Base-by-base conservation (phyloP, 495 filamentous ascomycete species). In the Lepraria neglecta region DNA sequence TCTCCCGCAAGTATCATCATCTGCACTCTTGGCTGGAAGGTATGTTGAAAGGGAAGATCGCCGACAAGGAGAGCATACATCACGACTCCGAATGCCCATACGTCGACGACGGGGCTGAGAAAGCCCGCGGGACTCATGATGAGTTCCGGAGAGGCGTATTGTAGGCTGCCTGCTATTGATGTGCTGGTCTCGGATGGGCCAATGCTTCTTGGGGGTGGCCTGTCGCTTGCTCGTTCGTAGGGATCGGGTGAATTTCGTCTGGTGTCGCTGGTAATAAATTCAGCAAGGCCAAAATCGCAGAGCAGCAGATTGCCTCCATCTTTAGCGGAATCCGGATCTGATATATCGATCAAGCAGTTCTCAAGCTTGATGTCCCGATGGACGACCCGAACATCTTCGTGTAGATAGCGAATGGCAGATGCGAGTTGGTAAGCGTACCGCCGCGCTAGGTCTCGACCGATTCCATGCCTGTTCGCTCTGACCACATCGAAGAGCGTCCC, bases 301-400 rank as follows among this genome's bases (percentile, higher is more conserved):
- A 90, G 77, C 1, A 86, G 78, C 11, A 90, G 69, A 30, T 81
- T 81, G 3, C 84, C 85, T 17, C 78, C 80, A 62, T 84, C 80
- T 1, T 69, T 61, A 1, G 67, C 63, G 6, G 77, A 73, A 47
- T 77, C 68, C 0, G 82, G 79, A 15, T 62, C 69, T n/a, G 75
- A 72, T 64, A 76, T 73, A 64, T 90, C 86, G 28, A 90, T 67
- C 11, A 90, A 78, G 64, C 87, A 90, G 64, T 90, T 90, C 69
- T 90, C 87, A 7, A 90, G 78, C 72, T 90, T 90, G 67, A 90
- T 82, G 67, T 90, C 87, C 35, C 87, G 76, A 67, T 90, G 87
- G 10, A 88, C 83, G 44, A 90, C 79, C 2, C 79, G 78, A 31
- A 86, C 80, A 68, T 90, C 87, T 70, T 90, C 81, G 64, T 90